Percentiles rank a stretch among this genome's conserved stretches.
Evolutionary conservation across 2,329 filamentous ascomycete genomes (phyloP).

Genomic region (Colletotrichum sp.): DNA sequence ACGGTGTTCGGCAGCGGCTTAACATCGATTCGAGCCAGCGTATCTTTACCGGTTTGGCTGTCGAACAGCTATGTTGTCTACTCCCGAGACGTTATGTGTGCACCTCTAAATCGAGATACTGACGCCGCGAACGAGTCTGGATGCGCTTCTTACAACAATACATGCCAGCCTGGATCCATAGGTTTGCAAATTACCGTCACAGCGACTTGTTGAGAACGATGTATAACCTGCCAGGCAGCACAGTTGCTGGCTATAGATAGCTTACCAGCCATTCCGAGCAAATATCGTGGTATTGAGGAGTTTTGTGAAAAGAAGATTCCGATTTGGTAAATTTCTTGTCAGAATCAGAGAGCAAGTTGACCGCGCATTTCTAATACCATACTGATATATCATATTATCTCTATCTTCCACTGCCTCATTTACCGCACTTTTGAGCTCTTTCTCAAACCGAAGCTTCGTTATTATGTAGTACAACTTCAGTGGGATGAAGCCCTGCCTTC

Average conservation of each 20-base stretch:
- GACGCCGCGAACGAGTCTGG: neutral
- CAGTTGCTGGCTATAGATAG: neutral
- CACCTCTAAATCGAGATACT: neutral
- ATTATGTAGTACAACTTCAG: neutral
- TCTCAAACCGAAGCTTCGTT: too few relatives aligned
- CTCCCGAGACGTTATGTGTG: neutral
- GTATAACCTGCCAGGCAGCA: neutral
- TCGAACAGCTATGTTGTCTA: neutral
- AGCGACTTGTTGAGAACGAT: neutral
- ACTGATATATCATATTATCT: neutral
- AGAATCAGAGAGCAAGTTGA: neutral
- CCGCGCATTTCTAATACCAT: neutral
- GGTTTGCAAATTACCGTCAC: neutral
- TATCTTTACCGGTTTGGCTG: neutral
- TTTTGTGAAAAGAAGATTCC: neutral
- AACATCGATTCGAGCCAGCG: neutral
- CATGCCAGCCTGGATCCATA: too few relatives aligned
- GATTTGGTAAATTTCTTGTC: neutral
- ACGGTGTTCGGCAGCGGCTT: neutral
- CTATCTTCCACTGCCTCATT: neutral
- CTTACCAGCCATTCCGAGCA: neutral
- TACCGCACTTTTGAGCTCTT: too few relatives aligned
- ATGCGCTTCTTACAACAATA: too few relatives aligned
- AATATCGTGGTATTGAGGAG: neutral
- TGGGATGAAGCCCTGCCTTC: neutral